Conservation (phyloP, 345 rosid species). For the Euphorbia peplus region DNA sequence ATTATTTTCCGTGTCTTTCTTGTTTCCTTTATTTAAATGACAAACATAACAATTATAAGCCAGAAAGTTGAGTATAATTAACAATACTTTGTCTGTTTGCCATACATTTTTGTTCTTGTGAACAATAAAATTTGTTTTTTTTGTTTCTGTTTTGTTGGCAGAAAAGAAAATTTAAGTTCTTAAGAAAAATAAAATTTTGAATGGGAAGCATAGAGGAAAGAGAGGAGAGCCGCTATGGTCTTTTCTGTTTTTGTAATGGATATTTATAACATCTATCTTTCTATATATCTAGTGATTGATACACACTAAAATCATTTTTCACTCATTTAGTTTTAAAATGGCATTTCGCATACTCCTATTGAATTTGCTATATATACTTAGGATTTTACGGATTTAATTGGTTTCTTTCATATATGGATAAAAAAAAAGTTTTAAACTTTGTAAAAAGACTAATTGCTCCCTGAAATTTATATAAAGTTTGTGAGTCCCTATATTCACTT, state of each 20-base stretch:
- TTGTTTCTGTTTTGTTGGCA: neutral
- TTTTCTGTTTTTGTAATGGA: neutral
- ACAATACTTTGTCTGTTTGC: neutral
- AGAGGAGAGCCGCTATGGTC: slow-evolving; percentile 20
- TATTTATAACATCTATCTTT: neutral
- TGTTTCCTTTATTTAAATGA: neutral
- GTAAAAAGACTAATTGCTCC: too few relatives aligned
- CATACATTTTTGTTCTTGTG: neutral
- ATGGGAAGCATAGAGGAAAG: slow-evolving; percentile 26
- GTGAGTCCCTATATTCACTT: too few relatives aligned
- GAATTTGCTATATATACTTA: too few relatives aligned
- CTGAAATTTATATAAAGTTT: too few relatives aligned
- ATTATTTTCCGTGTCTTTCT: neutral
- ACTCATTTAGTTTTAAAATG: too few relatives aligned
- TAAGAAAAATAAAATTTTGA: slow-evolving; percentile 9
- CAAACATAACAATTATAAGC: neutral
- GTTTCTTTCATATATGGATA: too few relatives aligned
- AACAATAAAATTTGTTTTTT: too few relatives aligned
- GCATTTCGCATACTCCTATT: too few relatives aligned
- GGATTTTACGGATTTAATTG: too few relatives aligned
- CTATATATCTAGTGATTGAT: neutral
- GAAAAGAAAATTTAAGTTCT: neutral
- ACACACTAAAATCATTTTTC: neutral
- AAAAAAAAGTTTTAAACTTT: too few relatives aligned
- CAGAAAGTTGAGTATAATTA: neutral